Base-by-base conservation (phyloP, 2,329 filamentous ascomycete genomes). In the Neopestalotiopsis sp. region DNA sequence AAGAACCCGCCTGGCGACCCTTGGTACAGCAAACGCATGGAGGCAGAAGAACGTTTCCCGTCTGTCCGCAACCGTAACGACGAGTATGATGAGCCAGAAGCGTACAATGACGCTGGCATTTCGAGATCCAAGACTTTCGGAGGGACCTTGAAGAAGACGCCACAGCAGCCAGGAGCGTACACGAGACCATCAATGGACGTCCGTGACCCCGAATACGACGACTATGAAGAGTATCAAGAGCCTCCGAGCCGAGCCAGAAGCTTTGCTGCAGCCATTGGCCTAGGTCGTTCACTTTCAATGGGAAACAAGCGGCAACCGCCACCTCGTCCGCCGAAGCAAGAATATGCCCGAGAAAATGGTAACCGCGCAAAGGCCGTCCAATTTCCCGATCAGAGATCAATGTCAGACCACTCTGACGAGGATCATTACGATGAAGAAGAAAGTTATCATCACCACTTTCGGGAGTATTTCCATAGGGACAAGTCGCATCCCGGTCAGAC, bases 1-100 rank as follows among this genome's bases (percentile, higher is more conserved):
- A 90, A 90, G 70, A 84, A 88, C 2, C 88, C 86, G 0, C 86
- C 88, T 1, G 81, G 78, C n/a, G 86, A 89, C 63, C 78, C 82
- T 1, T 84, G 83, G 82, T 81, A 83, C 71, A 79, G 77, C 64
- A 76, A 77, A 30, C 81, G 84, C 45, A 76, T 75, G n/a, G 83
- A 85, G 38, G 80, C 81, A 3, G 84, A 85, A 67, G 80, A 80
- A 40, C 79, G 74, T 68, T 77, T 77, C 67, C 74, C 76, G 5
- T 70, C 68, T 28, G 56, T 67, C 20, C 57, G 40, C n/a, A 60
- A 38, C 30, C 65, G 65, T 56, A 52, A 56, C 52, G 69, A 68
- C 28, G 65, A 67, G 42, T 62, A 61, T 5, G 72, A 70, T 13
- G 69, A 68, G 57, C 66, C 57, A 24, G 40, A 65, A 20, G 28